phyloP scores from a whole-genome alignment of 352 stramenopile species.

The Pythium folliculosum region DNA sequence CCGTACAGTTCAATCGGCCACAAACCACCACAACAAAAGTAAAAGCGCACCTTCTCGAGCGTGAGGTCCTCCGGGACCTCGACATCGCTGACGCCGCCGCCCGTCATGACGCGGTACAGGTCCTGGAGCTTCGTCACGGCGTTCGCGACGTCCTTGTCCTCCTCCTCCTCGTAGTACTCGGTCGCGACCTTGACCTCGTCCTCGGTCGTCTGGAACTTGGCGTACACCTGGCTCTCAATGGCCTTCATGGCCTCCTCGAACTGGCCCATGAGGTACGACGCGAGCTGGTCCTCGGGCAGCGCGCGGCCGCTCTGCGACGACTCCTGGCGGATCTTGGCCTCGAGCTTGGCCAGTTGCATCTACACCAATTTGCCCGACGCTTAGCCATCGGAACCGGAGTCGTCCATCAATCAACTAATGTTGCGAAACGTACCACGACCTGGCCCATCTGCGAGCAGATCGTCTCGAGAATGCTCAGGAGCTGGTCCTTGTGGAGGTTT shows the following conservation, averaged over 20 bases:
- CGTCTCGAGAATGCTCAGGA: conserved; percentile 85
- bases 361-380: conserved; percentile 19
- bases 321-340: conserved; percentile 89
- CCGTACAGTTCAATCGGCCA: conserved; percentile 1
- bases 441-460: conserved; percentile 90
- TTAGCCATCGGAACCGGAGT: background rate
- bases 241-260: conserved; percentile 91
- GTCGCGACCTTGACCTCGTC: conserved; percentile 85
- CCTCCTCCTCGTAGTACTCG: conserved; percentile 88
- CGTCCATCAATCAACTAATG: background rate
- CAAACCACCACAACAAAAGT: conserved; percentile 1
- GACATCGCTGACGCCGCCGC: conserved; percentile 76
- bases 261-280: conserved; percentile 88
- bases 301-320: conserved; percentile 82
- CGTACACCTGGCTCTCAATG: conserved; percentile 88
- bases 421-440: conserved; percentile 63
- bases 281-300: conserved; percentile 82
- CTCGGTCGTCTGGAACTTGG: conserved; percentile 88
- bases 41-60: conserved; percentile 57
- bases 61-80: conserved; percentile 82
- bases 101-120: conserved; percentile 87
- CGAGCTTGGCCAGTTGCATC: conserved; percentile 87
- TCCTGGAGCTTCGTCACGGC: conserved; percentile 87
- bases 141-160: conserved; percentile 85
- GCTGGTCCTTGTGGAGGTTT: conserved; percentile 86